Percentiles rank a stretch among this genome's conserved stretches.
Evolutionary conservation across 176 grass and related monocot genomes (phyloP).

Genomic region (Melocanna baccifera): DNA sequence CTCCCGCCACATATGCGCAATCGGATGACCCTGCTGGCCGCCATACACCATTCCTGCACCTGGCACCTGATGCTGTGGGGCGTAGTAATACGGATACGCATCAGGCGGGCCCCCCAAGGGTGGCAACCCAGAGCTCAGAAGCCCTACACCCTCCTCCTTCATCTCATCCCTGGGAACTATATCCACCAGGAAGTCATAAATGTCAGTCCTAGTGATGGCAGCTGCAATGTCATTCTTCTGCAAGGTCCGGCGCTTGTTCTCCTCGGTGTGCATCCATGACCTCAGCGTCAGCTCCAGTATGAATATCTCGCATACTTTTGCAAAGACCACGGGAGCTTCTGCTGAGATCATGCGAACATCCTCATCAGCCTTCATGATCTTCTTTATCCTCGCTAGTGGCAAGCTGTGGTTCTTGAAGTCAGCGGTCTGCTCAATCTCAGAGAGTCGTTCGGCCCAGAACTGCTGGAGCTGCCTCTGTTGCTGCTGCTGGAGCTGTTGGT

Average conservation of each 20-base stretch:
- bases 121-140: slow-evolving; percentile 27
- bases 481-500: slow-evolving; percentile 59
- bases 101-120: slow-evolving; percentile 33
- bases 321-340: slow-evolving; percentile 53
- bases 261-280: slow-evolving; percentile 65
- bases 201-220: slow-evolving; percentile 51
- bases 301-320: slow-evolving; percentile 61
- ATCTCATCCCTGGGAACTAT: slow-evolving; percentile 47
- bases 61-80: slow-evolving; percentile 21
- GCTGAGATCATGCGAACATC: slow-evolving; percentile 62
- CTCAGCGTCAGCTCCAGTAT: slow-evolving; percentile 58
- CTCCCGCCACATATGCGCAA: slow-evolving; percentile 43
- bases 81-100: slow-evolving; percentile 37
- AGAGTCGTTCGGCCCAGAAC: slow-evolving; percentile 56
- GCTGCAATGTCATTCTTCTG: slow-evolving; percentile 60
- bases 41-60: slow-evolving; percentile 37
- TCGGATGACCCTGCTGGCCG: slow-evolving; percentile 30
- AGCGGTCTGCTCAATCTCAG: slow-evolving; percentile 41
- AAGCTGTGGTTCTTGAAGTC: slow-evolving; percentile 64
- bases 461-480: slow-evolving; percentile 47
- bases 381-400: slow-evolving; percentile 61
- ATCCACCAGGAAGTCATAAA: slow-evolving; percentile 63
- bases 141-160: slow-evolving; percentile 37
- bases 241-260: slow-evolving; percentile 55
- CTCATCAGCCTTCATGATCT: slow-evolving; percentile 65